Evolutionary conservation across 441 rosid species (phyloP), one percentile per base, ranked within the genome.

Genomic region (Gossypium laxum): DNA sequence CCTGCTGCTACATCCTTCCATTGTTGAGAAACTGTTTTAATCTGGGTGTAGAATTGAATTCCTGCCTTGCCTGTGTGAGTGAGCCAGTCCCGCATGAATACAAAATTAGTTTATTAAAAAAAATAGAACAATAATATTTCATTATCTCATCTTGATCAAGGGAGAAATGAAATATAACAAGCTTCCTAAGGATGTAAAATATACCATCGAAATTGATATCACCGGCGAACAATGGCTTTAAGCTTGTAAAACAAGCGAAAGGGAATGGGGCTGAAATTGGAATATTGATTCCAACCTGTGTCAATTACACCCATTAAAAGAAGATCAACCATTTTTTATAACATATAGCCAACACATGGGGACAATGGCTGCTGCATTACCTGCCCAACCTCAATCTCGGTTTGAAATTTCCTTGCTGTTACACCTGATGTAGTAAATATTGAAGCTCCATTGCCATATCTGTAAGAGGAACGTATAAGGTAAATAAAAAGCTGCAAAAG

Each of bases 351-450:
- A n/a, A 26, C 38, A 22, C 5, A 65, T 22, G 3, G 19, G 19
- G 32, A 19, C 19, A 2, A 5, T 2, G 8, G 32, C 51, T 43
- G 14, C 12, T 1, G 8, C 34, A 19, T 67, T 78, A 83, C 87
- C 87, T 77, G 84, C 56, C 83, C 77, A 22, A 81, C 87, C 66
- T 81, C 83, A 26, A 77, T 47, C 60, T 84, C 87, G 0, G 82
- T 74, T 70, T 82, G 87, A 62, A 84, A 84, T 64, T 84, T 84
- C 78, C 87, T 79, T 1, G 87, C 87, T 57, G 80, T 75, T 67
- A 56, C 71, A 70, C 78, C 78, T 48, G 84, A 80, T 17, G 81
- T 12, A 1, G 87, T 84, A 71, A 84, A 84, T 66, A 84, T 76
- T 32, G 87, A 84, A 77, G 87, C 87, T 74, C 85, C 85, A 72